Evolutionary conservation across 257 asterid species (phyloP).

Genomic region (Capsicum rhomboideum): DNA sequence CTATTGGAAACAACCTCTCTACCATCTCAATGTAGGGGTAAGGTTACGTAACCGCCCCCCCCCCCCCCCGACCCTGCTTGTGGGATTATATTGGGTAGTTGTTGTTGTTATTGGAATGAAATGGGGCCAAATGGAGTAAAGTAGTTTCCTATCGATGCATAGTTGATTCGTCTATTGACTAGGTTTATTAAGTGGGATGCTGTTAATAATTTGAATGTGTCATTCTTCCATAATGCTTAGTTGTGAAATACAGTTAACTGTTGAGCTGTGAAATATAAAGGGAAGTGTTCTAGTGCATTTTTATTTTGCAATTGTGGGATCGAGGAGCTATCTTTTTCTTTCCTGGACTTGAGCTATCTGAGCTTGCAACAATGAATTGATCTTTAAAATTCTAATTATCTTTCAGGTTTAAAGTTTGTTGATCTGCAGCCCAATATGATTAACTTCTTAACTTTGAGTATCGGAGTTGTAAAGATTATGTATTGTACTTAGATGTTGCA

Average conservation of each 20-base stretch:
- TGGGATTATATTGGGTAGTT: no score
- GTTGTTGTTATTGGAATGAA: no score
- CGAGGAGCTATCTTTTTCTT: not conserved
- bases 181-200: no score
- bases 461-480: not conserved
- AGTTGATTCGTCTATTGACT: no score
- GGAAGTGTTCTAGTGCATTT: not conserved
- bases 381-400: not conserved
- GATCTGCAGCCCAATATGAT: not conserved
- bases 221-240: not conserved
- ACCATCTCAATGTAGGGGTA: no score
- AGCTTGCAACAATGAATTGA: not conserved
- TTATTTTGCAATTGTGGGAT: not conserved
- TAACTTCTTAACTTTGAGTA: not conserved
- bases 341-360: not conserved
- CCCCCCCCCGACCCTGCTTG: no score
- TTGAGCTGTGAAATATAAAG: not conserved
- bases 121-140: not conserved
- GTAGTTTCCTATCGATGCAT: not conserved
- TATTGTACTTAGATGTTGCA: not conserved
- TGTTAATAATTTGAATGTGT: no score
- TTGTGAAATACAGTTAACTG: not conserved
- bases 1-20: no score
- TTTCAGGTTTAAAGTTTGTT: not conserved
- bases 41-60: no score